These are phyloP conservation scores for Pleomassaria siparia DNA, from an alignment of 2,329 filamentous ascomycete genomes.

Conservation along the genomic window DNA sequence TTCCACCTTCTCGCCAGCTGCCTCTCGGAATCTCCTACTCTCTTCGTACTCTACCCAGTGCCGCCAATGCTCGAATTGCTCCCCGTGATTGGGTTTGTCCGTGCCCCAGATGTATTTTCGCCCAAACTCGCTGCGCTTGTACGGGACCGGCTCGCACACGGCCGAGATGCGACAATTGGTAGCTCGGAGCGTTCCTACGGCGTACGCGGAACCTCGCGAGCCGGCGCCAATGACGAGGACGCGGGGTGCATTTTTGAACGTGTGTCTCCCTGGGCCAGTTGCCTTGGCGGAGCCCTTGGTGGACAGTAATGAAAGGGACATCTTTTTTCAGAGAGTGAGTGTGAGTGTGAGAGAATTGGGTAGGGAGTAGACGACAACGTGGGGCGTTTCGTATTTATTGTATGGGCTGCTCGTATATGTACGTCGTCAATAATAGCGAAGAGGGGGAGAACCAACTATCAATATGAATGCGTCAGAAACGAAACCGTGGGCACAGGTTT, in stretches of 20 bases:
- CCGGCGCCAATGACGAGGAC: constrained; percentile 45
- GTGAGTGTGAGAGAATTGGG: no score
- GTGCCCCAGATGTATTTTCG: constrained; percentile 70
- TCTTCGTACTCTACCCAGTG: constrained; percentile 75
- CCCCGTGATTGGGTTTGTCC: constrained; percentile 55
- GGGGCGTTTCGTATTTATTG: no score
- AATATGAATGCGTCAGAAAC: no score
- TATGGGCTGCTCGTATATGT: no score
- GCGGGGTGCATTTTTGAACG: constrained; percentile 27
- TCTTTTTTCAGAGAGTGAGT: no score
- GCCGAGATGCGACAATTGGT: constrained; percentile 66
- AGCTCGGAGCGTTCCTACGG: constrained; percentile 17
- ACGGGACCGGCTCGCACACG: constrained; percentile 78
- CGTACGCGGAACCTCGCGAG: constrained; percentile 41
- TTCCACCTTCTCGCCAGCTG: constrained; percentile 16
- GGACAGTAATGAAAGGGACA: no score
- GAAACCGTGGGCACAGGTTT: no score
- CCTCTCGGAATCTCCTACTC: constrained; percentile 56
- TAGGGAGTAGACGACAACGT: no score
- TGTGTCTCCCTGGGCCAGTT: constrained; percentile 16
- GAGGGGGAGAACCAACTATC: no score
- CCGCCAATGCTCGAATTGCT: constrained; percentile 73
- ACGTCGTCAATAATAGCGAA: no score
- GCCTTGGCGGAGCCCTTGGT: constrained; percentile 1
- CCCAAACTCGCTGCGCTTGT: constrained; percentile 74